phyloP scores from a whole-genome alignment of 106 monocot species.

The Acorus calamus region DNA sequence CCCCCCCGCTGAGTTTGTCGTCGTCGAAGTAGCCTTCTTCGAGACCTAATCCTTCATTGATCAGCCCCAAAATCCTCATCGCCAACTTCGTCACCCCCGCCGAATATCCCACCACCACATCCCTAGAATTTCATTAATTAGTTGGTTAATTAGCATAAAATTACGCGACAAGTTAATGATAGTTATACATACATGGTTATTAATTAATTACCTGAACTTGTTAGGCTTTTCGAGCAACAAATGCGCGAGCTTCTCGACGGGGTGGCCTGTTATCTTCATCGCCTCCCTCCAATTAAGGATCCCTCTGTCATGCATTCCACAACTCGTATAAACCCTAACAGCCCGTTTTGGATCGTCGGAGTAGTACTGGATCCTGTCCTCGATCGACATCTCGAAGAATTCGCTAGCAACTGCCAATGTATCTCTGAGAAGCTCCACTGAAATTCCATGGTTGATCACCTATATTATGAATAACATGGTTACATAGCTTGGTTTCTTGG shows the following conservation, averaged over 20 bases:
- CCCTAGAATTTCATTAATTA: slow-evolving; percentile 1
- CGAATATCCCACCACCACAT: neutral
- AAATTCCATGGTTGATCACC: slow-evolving; percentile 19
- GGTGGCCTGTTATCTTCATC: slow-evolving; percentile 2
- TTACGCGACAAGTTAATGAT: too few species aligned
- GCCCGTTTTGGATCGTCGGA: slow-evolving; percentile 7
- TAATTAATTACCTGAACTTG: slow-evolving; percentile 4
- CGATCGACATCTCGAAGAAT: slow-evolving; percentile 12
- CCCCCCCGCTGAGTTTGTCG: slow-evolving; percentile 10
- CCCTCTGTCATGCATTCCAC: neutral
- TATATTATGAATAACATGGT: neutral
- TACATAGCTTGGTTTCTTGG: too few species aligned
- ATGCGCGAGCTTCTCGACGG: slow-evolving; percentile 3
- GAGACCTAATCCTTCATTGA: slow-evolving; percentile 7
- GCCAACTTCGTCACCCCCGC: neutral
- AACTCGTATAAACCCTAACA: slow-evolving; percentile 3
- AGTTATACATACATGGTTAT: too few species aligned
- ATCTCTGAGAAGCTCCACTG: neutral
- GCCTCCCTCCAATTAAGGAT: slow-evolving; percentile 8
- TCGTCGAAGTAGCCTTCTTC: slow-evolving; percentile 6
- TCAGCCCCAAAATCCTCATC: slow-evolving; percentile 6
- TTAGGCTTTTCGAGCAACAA: slow-evolving; percentile 6
- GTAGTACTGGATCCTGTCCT: slow-evolving; percentile 2
- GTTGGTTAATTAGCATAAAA: too few species aligned
- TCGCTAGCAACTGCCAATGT: neutral